Conservation (phyloP, 768 basidiomycete genomes). For the Psilocybe subaeruginosa region DNA sequence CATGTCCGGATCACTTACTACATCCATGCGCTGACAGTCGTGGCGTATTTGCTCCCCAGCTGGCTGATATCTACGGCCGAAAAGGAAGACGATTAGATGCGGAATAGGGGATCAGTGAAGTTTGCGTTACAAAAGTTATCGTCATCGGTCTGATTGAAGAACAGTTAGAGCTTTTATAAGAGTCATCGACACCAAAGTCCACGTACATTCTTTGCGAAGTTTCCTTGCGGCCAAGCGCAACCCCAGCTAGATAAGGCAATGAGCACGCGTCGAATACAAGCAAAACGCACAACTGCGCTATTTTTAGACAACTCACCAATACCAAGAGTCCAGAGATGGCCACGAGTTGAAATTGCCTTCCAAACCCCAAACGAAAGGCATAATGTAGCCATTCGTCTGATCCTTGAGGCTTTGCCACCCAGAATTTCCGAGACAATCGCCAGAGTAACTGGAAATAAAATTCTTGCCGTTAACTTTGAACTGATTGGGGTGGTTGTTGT, state of each 20-base stretch:
- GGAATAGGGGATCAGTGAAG: neutral
- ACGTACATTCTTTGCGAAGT: conserved; percentile 44
- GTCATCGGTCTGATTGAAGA: conserved; percentile 37
- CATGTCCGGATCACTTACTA: conserved; percentile 34
- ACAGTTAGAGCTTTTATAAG: neutral
- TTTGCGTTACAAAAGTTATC: conserved; percentile 48
- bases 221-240: conserved; percentile 62
- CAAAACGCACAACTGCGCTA: neutral
- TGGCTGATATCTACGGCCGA: conserved; percentile 40
- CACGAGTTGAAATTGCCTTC: conserved; percentile 49
- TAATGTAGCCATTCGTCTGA: conserved; percentile 46
- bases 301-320: conserved; percentile 36
- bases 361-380: conserved; percentile 62
- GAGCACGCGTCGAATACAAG: neutral
- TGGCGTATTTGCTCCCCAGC: conserved; percentile 44
- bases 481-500: conserved; percentile 54
- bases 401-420: conserved; percentile 51
- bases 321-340: conserved; percentile 52
- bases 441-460: conserved; percentile 65
- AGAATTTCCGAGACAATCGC: conserved; percentile 58
- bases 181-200: neutral
- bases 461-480: conserved; percentile 54
- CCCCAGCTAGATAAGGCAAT: conserved; percentile 47
- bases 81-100: neutral
- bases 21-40: conserved; percentile 51